phyloP scores from a whole-genome alignment of 2,329 filamentous ascomycete species.

The Colletotrichum gloeosporioides region DNA sequence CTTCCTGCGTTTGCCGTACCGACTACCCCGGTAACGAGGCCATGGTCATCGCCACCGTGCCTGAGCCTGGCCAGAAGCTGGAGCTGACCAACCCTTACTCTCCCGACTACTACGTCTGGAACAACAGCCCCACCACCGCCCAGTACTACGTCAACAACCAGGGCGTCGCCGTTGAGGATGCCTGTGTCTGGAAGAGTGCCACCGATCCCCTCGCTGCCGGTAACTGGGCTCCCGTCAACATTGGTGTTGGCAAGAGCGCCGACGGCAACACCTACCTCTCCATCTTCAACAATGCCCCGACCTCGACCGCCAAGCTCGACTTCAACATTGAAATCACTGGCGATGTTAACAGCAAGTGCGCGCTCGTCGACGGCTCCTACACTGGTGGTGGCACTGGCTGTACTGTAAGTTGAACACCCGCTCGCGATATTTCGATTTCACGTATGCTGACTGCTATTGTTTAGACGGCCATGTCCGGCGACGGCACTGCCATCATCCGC shows the following conservation, averaged over 20 bases:
- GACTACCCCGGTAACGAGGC: conserved; percentile 93
- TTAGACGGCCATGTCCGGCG: conserved; percentile 48
- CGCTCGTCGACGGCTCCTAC: conserved; percentile 69
- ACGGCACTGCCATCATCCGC: conserved; percentile 48
- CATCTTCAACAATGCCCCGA: conserved; percentile 84
- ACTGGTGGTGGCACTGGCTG: conserved; percentile 68
- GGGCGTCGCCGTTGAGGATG: conserved; percentile 69
- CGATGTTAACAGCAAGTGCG: conserved; percentile 65
- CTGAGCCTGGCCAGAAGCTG: conserved; percentile 62
- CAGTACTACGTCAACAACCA: conserved; percentile 97
- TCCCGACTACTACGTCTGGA: conserved; percentile 77
- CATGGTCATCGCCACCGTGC: conserved; percentile 80
- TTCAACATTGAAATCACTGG: conserved; percentile 82
- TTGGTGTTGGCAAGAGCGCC: conserved; percentile 76
- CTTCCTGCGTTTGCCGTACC: conserved; percentile 85
- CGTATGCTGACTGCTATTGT: neutral
- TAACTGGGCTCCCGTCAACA: conserved; percentile 88
- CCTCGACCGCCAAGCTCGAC: conserved; percentile 71
- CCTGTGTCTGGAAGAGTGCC: conserved; percentile 75
- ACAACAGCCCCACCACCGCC: conserved; percentile 77
- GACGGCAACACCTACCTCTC: conserved; percentile 77
- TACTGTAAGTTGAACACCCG: conserved; percentile 73
- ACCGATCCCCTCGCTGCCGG: conserved; percentile 61
- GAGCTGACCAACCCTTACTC: conserved; percentile 79
- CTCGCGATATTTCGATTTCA: neutral